Conservation (phyloP, 768 basidiomycete species). For the Leucocoprinus sp. region DNA sequence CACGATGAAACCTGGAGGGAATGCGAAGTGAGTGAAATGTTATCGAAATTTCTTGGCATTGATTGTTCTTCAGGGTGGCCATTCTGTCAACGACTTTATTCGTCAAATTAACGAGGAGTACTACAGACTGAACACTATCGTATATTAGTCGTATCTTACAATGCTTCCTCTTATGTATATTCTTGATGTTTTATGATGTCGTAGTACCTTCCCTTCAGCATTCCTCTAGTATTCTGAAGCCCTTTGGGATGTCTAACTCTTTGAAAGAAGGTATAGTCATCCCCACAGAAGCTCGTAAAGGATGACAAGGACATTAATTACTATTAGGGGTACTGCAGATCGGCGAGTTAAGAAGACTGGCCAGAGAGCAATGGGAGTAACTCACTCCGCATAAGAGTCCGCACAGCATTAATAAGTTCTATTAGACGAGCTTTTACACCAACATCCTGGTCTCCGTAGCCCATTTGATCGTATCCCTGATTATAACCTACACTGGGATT, state of each 20-base stretch:
- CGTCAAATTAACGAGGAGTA: slow-evolving; percentile 71
- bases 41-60: background rate
- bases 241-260: background rate
- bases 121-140: slow-evolving; percentile 42
- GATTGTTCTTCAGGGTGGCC: slow-evolving; percentile 71
- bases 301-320: slow-evolving; percentile 79
- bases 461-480: slow-evolving; percentile 60
- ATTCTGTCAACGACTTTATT: slow-evolving; percentile 66
- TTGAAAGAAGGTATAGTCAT: slow-evolving; percentile 16
- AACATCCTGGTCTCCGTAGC: slow-evolving; percentile 51
- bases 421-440: slow-evolving; percentile 81
- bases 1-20: slow-evolving; percentile 73
- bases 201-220: background rate
- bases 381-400: slow-evolving; percentile 97
- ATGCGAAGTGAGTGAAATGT: slow-evolving; percentile 49
- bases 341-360: slow-evolving; percentile 3
- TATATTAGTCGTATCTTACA: background rate
- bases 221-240: background rate
- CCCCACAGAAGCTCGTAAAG: slow-evolving; percentile 75
- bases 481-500: slow-evolving; percentile 49
- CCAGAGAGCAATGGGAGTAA: slow-evolving; percentile 18
- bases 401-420: slow-evolving; percentile 88
- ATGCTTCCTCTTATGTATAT: background rate
- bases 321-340: slow-evolving; percentile 80
- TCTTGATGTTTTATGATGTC: background rate